These are phyloP conservation scores for Chrysanthemum makinoi DNA, from an alignment of 129 eudicot species.

Conservation along the genomic window DNA sequence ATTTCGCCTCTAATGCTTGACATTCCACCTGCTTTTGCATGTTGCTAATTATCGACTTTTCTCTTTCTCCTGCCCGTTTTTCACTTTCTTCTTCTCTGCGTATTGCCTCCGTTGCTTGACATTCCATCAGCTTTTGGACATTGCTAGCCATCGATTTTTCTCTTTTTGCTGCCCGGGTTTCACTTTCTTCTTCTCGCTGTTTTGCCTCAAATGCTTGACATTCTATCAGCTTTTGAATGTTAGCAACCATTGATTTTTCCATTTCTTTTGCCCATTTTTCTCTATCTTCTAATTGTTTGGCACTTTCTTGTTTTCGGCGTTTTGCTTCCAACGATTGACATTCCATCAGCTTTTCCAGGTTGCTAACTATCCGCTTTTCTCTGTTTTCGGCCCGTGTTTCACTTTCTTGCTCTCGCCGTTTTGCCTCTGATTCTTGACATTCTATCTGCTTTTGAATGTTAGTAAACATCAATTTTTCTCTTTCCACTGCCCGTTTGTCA, in stretches of 20 bases:
- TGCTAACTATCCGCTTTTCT: background rate
- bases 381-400: background rate
- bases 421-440: background rate
- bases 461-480: background rate
- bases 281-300: too few species aligned
- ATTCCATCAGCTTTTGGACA: too few species aligned
- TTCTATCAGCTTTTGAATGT: too few species aligned
- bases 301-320: too few species aligned
- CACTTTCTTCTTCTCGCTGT: background rate
- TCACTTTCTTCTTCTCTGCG: background rate
- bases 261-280: too few species aligned
- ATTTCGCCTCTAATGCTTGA: too few species aligned
- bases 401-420: background rate
- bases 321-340: background rate
- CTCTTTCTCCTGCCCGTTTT: background rate
- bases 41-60: background rate
- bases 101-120: too few species aligned
- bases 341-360: background rate
- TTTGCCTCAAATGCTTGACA: too few species aligned
- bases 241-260: too few species aligned
- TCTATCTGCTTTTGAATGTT: background rate
- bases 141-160: too few species aligned
- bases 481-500: background rate
- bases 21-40: too few species aligned
- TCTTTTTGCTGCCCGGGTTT: background rate